A percentile compares a stretch with the other conserved stretches of the same genome.
Evolutionary conservation across 306 rosid species (phyloP).

Genomic region (Castanea crenata): DNA sequence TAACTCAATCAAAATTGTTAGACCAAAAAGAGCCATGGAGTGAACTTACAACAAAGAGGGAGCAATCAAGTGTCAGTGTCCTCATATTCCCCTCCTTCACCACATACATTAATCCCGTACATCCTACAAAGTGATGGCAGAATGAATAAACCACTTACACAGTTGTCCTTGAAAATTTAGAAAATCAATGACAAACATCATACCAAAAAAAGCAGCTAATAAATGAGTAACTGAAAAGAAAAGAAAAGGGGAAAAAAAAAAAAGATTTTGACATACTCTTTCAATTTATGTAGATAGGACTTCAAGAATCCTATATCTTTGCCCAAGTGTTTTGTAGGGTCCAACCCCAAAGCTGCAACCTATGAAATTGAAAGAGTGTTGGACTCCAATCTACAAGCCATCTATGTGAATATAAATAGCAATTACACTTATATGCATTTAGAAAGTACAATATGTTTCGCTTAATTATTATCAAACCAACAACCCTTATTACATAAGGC

Average conservation of each 20-base stretch:
- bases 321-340: slow-evolving; percentile 92
- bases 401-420: slow-evolving; percentile 20
- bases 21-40: slow-evolving; percentile 2
- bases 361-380: slow-evolving; percentile 37
- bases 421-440: neutral
- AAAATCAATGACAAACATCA: slow-evolving; percentile 2
- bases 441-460: slow-evolving; percentile 1
- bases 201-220: neutral
- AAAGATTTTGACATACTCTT: slow-evolving; percentile 51
- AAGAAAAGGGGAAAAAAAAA: neutral
- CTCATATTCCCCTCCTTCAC: slow-evolving; percentile 99
- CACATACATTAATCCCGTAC: slow-evolving; percentile 90
- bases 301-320: slow-evolving; percentile 67
- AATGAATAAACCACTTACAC: neutral
- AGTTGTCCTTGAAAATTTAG: neutral
- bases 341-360: slow-evolving; percentile 98
- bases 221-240: neutral
- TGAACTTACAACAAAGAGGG: slow-evolving; percentile 77
- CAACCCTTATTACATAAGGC: neutral
- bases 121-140: slow-evolving; percentile 40
- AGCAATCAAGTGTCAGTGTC: slow-evolving; percentile 92
- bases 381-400: slow-evolving; percentile 20
- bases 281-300: slow-evolving; percentile 79
- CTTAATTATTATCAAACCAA: slow-evolving; percentile 3
- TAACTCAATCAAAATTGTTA: neutral